Evolutionary conservation across 2,329 filamentous ascomycete genomes (phyloP).

Genomic region (Exophiala phaeomuriformis): DNA sequence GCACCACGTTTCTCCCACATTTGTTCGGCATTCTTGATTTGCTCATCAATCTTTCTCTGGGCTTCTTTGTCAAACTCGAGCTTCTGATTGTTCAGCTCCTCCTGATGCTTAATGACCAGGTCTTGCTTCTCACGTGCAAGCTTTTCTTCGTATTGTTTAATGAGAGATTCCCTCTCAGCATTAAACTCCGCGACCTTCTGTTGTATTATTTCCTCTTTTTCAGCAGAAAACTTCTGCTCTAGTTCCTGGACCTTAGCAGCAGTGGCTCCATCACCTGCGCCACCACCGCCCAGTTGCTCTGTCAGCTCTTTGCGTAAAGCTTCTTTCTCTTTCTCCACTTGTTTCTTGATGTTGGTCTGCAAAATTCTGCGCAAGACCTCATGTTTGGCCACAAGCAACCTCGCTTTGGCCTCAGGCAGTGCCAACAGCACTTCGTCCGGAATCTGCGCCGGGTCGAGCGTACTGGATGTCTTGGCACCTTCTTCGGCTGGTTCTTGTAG

Average conservation of each 20-base stretch:
- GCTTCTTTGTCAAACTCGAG: slow-evolving; percentile 44
- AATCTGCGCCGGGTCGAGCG: slow-evolving; percentile 30
- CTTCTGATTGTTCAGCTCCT: slow-evolving; percentile 56
- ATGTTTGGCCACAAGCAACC: slow-evolving; percentile 46
- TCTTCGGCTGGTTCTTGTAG: slow-evolving; percentile 17
- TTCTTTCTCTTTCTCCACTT: slow-evolving; percentile 32
- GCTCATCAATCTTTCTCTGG: slow-evolving; percentile 37
- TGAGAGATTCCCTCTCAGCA: slow-evolving; percentile 33
- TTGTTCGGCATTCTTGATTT: slow-evolving; percentile 45
- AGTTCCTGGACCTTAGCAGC: slow-evolving; percentile 11
- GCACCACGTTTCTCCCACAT: slow-evolving; percentile 68
- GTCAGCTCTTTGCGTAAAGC: slow-evolving; percentile 32
- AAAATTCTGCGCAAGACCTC: slow-evolving; percentile 45
- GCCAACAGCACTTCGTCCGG: slow-evolving; percentile 34
- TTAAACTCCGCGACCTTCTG: slow-evolving; percentile 38
- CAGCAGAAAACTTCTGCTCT: slow-evolving; percentile 19
- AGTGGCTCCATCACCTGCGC: background rate
- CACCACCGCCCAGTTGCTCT: slow-evolving; percentile 13
- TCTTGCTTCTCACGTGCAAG: slow-evolving; percentile 37
- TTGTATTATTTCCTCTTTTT: slow-evolving; percentile 28
- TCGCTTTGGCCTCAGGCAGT: slow-evolving; percentile 45
- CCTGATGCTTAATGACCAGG: slow-evolving; percentile 44
- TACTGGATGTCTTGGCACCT: slow-evolving; percentile 20
- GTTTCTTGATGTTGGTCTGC: slow-evolving; percentile 50
- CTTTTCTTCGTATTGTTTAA: slow-evolving; percentile 34